Evolutionary conservation across 768 basidiomycete genomes (phyloP).

Genomic region (Termitomyces sp.): DNA sequence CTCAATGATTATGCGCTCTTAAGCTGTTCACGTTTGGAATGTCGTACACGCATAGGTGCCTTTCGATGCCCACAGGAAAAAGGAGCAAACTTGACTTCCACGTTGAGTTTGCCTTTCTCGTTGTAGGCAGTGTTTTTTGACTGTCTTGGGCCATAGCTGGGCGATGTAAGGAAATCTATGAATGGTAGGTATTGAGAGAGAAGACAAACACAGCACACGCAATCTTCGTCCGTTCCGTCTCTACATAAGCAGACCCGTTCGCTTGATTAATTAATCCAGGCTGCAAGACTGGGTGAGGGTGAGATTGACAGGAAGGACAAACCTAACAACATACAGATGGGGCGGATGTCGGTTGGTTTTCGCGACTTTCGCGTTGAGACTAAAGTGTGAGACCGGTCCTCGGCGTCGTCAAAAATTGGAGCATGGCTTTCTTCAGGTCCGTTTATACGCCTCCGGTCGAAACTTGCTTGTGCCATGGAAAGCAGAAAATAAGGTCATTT

Average conservation of each 20-base stretch:
- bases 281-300: conserved; percentile 61
- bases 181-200: conserved; percentile 1
- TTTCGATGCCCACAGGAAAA: conserved; percentile 78
- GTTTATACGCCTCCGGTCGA: conserved; percentile 86
- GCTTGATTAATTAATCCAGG: conserved; percentile 90
- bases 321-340: conserved; percentile 62
- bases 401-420: conserved; percentile 46
- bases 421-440: conserved; percentile 82
- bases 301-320: conserved; percentile 3
- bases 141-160: conserved; percentile 81
- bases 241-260: conserved; percentile 95
- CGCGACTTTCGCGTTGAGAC: conserved; percentile 47
- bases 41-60: conserved; percentile 79
- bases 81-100: conserved; percentile 96
- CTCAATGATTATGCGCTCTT: conserved; percentile 14
- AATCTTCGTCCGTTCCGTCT: conserved; percentile 87
- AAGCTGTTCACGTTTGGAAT: conserved; percentile 4
- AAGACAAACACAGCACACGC: conserved; percentile 88
- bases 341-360: conserved; percentile 60
- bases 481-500: conserved; percentile 11
- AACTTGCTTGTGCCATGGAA: conserved; percentile 46
- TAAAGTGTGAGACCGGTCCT: conserved; percentile 21
- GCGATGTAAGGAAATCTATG: conserved; percentile 4
- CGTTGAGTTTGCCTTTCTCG: conserved; percentile 84
- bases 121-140: conserved; percentile 76